Base-by-base conservation (phyloP, 208 protist genomes). In the Trichomonas gallinae region DNA sequence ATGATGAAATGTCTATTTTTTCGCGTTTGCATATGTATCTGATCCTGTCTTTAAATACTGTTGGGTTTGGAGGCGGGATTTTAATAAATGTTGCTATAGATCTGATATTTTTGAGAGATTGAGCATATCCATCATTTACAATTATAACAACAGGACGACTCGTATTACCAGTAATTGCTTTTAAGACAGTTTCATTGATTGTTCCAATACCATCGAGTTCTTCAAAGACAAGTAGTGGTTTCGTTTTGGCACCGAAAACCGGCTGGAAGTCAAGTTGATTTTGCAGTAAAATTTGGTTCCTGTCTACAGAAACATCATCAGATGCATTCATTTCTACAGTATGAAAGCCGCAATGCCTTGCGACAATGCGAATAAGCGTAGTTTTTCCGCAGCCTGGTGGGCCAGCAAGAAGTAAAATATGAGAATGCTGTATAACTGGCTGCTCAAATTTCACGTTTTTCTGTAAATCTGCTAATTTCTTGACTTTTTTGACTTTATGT, bases 131-230 rank as follows among this genome's bases (percentile, higher is more conserved):
- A 93, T 93, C 34, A 26, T 93, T 93, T 0, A 93, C 87, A 93
- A 93, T 38, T 3, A 93, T 38, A 17, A 93, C n/a, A 93, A 93
- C 87, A 38, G 87, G 87, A n/a, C 17, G 15, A 10, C 31, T 40
- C 36, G 40, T n/a, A 51, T 42, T 34, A 2, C 13, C 26, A 8
- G 45, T 58, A 15, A 93, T 40, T 0, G 40, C 44, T 51, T 93
- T 93, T n/a, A 93, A 23, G 0, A 93, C 87, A 51, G 44, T 26
- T 15, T 93, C 87, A 10, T 4, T 93, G 26, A 93, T 93, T 38
- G 87, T 93, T 93, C 87, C 87, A 51, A 82, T 46, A 36, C 93
- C 93, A 82, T 96, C 93, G 9, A 96, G 42, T 82, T 96, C 93
- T 48, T 96, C 93, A 38, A 96, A 31, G 72, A 96, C 51, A 44